Percentiles rank a stretch among this genome's conserved stretches.
Conservation (phyloP, 2,329 filamentous ascomycete genomes). For the Aspergillus brunneoviolaceus region DNA sequence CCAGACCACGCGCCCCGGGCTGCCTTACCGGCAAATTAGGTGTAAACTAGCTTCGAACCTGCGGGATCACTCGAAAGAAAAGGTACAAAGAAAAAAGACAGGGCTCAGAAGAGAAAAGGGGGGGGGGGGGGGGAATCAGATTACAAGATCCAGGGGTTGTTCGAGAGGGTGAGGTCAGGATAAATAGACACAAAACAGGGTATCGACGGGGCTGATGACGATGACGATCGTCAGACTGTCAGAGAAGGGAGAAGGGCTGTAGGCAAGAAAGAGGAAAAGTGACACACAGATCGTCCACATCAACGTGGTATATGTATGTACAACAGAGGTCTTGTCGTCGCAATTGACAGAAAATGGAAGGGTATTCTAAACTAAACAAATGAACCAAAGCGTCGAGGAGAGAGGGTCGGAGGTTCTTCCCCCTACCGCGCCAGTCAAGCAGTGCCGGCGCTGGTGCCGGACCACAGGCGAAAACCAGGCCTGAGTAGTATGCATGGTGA, state of each 20-base stretch:
- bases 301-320: constrained; percentile 26
- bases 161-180: constrained; percentile 9
- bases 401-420: neutral
- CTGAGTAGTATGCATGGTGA: neutral
- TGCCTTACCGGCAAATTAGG: constrained; percentile 7
- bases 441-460: constrained; percentile 12
- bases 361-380: constrained; percentile 13
- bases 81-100: constrained; percentile 6
- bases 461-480: constrained; percentile 9
- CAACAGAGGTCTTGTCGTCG: constrained; percentile 12
- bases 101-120: constrained; percentile 4
- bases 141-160: constrained; percentile 11
- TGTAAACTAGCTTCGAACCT: constrained; percentile 35
- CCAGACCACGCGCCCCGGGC: constrained; percentile 1
- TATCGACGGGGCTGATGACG: constrained; percentile 32
- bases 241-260: neutral
- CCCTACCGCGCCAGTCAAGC: neutral
- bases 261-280: neutral
- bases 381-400: constrained; percentile 5
- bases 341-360: constrained; percentile 10
- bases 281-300: constrained; percentile 8
- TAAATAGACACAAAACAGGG: constrained; percentile 27
- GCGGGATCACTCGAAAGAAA: constrained; percentile 24
- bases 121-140: constrained; percentile 11
- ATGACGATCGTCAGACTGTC: constrained; percentile 17